Evolutionary conservation across 2,329 filamentous ascomycete genomes (phyloP), one percentile per base, ranked within the genome.

Genomic region (Alternaria gansuensis): DNA sequence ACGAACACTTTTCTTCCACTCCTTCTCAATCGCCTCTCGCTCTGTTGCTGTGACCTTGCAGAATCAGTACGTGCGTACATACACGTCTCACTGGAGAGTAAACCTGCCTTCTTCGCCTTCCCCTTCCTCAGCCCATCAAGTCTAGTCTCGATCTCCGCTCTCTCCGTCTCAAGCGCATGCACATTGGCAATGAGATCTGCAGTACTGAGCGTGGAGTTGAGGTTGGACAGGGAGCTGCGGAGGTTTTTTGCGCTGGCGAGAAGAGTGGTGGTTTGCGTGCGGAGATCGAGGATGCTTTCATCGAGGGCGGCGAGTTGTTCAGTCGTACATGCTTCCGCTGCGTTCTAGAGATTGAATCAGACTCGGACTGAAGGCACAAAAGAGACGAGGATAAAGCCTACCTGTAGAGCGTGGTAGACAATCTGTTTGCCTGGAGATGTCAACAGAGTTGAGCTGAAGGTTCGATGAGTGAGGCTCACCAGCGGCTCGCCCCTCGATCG

Each of bases 381-480:
- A 33, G 6, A 44, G 58, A 23, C 9, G 13, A 13, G 28, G 6
- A 28, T 3, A 26, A 1, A 8, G 13, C 11, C 11, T 68, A 82
- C 81, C 71, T 83, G 81, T 6, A 80, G 64, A 34, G 82, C 79
- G 72, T 88, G 86, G 70, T 88, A 88, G 59, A 88, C 85, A 37
- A 82, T 79, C 67, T 88, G 86, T 75, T 88, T 88, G 21, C 86
- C 86, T 85, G 60, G 7, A 6, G 2, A 44, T 28, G 40, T 62
- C n/a, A 64, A 60, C n/a, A 10, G 9, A 7, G 14, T 2, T 17
- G 23, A 28, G 21, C 34, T 46, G 14, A 17, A 29, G 28, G 29
- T 10, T 57, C 40, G 31, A 43, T 2, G 4, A 29, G 6, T 13
- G 54, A 37, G 11, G 36, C 73, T 62, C 67, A 84, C 84, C 84